These are phyloP conservation scores for Coemansia nantahalensis DNA, from an alignment of 192 early-diverging fungal species.

Conservation along the genomic window DNA sequence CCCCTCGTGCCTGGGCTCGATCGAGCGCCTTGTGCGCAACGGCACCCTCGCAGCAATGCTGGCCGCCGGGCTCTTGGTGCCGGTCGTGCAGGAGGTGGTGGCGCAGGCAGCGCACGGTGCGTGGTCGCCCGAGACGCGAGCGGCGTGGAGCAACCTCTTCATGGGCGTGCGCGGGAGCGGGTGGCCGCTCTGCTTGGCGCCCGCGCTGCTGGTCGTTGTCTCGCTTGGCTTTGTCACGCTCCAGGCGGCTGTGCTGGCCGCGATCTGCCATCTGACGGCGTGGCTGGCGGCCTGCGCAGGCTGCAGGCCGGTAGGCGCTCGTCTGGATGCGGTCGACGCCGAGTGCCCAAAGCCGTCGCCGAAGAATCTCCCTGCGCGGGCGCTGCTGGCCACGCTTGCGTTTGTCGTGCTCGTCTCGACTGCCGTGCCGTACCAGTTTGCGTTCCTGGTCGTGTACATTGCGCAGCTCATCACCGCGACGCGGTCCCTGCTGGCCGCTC, in stretches of 20 bases:
- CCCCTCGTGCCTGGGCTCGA: conserved; percentile 28
- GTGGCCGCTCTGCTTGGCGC: conserved; percentile 20
- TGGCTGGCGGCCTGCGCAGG: background rate
- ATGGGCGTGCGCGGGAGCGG: conserved; percentile 46
- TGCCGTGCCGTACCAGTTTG: conserved; percentile 74
- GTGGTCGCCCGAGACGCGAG: conserved; percentile 24
- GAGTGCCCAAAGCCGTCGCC: too few relatives aligned
- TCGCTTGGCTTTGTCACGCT: conserved; percentile 38
- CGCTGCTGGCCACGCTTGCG: conserved; percentile 21
- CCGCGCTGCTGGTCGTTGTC: conserved; percentile 24
- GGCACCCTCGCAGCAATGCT: conserved; percentile 23
- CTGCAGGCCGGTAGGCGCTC: too few relatives aligned
- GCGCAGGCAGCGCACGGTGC: conserved; percentile 6
- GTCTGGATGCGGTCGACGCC: too few relatives aligned
- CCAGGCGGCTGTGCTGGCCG: conserved; percentile 26
- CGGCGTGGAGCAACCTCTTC: conserved; percentile 43
- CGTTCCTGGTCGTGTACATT: conserved; percentile 63
- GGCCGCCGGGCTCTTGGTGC: conserved; percentile 13
- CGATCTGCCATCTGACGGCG: conserved; percentile 13
- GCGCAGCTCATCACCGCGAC: conserved; percentile 54
- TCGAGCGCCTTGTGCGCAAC: conserved; percentile 43
- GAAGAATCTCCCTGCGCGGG: conserved; percentile 2
- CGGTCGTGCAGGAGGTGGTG: conserved; percentile 27
- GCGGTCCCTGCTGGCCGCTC: conserved; percentile 9
- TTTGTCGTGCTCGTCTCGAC: conserved; percentile 60